Evolutionary conservation across 2,329 filamentous ascomycete species (phyloP).

Genomic region (Pyricularia pennisetigena): DNA sequence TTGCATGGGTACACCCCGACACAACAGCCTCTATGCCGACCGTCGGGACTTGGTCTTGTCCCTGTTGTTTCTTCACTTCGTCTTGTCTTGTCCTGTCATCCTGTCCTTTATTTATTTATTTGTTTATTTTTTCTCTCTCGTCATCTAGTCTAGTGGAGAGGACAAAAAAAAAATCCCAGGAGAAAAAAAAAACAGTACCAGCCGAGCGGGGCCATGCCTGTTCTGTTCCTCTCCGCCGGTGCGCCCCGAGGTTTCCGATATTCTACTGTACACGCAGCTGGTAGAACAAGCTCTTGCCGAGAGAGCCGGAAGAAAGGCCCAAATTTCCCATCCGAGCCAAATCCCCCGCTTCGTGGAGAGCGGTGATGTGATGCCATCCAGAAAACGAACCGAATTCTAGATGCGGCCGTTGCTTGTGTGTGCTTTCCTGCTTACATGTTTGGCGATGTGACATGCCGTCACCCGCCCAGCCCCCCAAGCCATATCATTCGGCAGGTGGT

Average conservation of each 20-base stretch:
- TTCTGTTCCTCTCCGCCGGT: background rate
- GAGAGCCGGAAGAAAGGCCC: background rate
- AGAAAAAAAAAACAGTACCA: background rate
- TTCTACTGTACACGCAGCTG: background rate
- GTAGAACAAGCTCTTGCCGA: background rate
- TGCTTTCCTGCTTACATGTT: background rate
- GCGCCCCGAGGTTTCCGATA: background rate
- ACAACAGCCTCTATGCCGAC: background rate
- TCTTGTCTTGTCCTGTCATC: background rate
- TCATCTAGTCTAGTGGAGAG: background rate
- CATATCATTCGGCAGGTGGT: background rate
- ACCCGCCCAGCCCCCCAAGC: background rate
- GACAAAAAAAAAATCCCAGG: background rate
- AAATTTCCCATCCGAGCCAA: no score
- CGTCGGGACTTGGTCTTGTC: background rate
- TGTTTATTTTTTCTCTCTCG: background rate
- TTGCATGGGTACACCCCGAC: background rate
- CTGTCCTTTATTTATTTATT: background rate
- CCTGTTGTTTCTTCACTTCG: background rate
- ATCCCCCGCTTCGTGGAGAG: background rate
- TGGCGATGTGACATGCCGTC: background rate
- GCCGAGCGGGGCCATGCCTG: background rate
- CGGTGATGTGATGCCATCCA: background rate
- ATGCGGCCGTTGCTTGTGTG: background rate
- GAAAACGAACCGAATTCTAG: no score